Evolutionary conservation across 768 basidiomycete species (phyloP), one percentile per base, ranked within the genome.

Genomic region (Kondoa malvinella): DNA sequence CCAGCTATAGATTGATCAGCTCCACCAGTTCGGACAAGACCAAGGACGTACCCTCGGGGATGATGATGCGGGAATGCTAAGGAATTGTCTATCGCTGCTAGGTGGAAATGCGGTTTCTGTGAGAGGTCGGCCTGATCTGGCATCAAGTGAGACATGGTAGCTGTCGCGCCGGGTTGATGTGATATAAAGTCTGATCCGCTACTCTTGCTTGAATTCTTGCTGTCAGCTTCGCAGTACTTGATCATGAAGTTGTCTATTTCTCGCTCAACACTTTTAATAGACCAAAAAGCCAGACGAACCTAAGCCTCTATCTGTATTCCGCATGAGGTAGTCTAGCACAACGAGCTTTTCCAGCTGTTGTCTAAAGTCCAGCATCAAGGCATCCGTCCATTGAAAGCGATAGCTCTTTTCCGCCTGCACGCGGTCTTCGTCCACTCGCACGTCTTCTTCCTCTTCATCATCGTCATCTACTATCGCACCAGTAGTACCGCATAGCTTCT

Each of bases 261-360:
- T n/a, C n/a, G n/a, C n/a, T n/a, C n/a, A n/a, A n/a, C n/a, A 26
- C 70, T 62, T 16, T 70, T 68, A 65, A 63, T 71, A 60, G 15
- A 25, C 12, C 8, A 67, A 2, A 15, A 29, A 12, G 26, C 14
- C 57, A 14, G 21, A 2, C 66, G 29, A 89, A 79, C 90, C 89
- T 0, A 88, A 86, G 21, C 84, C 86, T 64, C 89, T 84, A 75
- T 91, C 90, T 25, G 91, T 92, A 76, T 92, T 92, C 65, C 89
- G 83, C 86, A 92, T 92, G 57, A 94, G 80, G 77, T 87, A 90
- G 77, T 92, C 89, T 73, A 92, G 79, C 66, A 91, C 87, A 29
- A 92, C 88, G 26, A 92, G 83, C 86, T 90, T 91, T 76, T 94
- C 90, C 27, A 94, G 79, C 72, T 92, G 88, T 77, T 89, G 86